Evolutionary conservation across 306 rosid genomes (phyloP).

Genomic region (Vicia faba): DNA sequence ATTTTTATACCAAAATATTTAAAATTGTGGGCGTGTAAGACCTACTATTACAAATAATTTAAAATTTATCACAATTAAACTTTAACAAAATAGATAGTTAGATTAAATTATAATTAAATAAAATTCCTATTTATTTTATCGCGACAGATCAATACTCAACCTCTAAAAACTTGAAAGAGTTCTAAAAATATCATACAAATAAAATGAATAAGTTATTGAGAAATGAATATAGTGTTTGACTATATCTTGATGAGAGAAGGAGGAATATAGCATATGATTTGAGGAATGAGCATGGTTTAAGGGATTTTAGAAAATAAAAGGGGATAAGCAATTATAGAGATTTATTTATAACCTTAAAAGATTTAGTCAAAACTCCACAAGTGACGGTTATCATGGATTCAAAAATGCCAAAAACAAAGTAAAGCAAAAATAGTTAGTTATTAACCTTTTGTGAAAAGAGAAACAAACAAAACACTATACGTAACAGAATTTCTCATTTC

Average conservation of each 20-base stretch:
- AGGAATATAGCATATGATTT: conserved; percentile 6
- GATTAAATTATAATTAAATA: too few relatives aligned
- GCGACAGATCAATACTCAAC: too few relatives aligned
- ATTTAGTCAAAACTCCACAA: conserved; percentile 44
- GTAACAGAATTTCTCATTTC: background rate
- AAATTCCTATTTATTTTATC: too few relatives aligned
- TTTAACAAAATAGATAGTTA: too few relatives aligned
- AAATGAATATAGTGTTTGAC: conserved; percentile 16
- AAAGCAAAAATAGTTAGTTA: conserved; percentile 42
- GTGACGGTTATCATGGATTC: conserved; percentile 41
- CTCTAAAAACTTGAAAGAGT: too few relatives aligned
- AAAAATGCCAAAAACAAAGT: conserved; percentile 31
- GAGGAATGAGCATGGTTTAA: conserved; percentile 33
- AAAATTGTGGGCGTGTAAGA: too few relatives aligned
- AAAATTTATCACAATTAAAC: too few relatives aligned
- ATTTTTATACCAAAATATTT: too few relatives aligned
- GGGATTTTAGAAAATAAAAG: conserved; percentile 24
- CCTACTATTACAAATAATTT: too few relatives aligned
- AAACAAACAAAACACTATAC: too few relatives aligned
- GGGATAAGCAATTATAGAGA: conserved; percentile 4
- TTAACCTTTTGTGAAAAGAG: conserved; percentile 31
- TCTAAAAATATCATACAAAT: too few relatives aligned
- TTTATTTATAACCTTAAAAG: conserved; percentile 44
- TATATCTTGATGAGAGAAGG: background rate
- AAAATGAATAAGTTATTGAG: background rate